Percentiles rank a stretch among this genome's conserved stretches.
phyloP scores from a whole-genome alignment of 768 basidiomycete genomes.

The Naganishia onofrii region DNA sequence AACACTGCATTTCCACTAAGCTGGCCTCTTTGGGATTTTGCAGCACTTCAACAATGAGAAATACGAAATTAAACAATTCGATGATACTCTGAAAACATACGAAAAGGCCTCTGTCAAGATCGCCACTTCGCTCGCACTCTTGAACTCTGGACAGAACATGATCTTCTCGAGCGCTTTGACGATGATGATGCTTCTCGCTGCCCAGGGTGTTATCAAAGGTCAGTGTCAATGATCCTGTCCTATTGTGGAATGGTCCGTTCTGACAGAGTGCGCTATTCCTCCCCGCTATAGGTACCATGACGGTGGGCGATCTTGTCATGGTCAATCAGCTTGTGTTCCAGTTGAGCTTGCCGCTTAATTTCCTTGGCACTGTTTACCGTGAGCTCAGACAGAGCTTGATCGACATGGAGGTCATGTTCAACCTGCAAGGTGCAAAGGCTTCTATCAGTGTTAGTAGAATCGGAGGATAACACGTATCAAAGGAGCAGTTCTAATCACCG shows the following conservation, averaged over 20 bases:
- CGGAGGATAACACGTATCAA: background rate
- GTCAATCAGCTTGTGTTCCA: slow-evolving; percentile 98
- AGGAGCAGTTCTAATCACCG: background rate
- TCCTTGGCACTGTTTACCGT: slow-evolving; percentile 91
- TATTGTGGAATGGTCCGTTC: too few relatives aligned
- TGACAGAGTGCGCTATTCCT: background rate
- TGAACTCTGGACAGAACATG: slow-evolving; percentile 95
- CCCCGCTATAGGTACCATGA: slow-evolving; percentile 76
- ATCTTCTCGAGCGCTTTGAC: slow-evolving; percentile 94
- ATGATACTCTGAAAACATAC: slow-evolving; percentile 77
- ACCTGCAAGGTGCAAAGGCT: slow-evolving; percentile 75
- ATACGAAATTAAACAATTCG: slow-evolving; percentile 86
- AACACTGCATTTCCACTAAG: background rate
- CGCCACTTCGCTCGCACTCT: slow-evolving; percentile 83
- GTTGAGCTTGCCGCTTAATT: slow-evolving; percentile 90
- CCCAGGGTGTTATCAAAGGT: slow-evolving; percentile 91
- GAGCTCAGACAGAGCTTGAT: slow-evolving; percentile 92
- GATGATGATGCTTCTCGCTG: slow-evolving; percentile 91
- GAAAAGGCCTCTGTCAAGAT: slow-evolving; percentile 92
- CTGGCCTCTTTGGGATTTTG: slow-evolving; percentile 10
- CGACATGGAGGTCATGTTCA: slow-evolving; percentile 95
- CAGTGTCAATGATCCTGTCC: too few relatives aligned
- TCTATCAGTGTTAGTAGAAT: slow-evolving; percentile 62
- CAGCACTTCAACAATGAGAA: slow-evolving; percentile 97
- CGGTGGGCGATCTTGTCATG: slow-evolving; percentile 97